phyloP scores from a whole-genome alignment of 805 yeast species.

The Clavispora asparagi region DNA sequence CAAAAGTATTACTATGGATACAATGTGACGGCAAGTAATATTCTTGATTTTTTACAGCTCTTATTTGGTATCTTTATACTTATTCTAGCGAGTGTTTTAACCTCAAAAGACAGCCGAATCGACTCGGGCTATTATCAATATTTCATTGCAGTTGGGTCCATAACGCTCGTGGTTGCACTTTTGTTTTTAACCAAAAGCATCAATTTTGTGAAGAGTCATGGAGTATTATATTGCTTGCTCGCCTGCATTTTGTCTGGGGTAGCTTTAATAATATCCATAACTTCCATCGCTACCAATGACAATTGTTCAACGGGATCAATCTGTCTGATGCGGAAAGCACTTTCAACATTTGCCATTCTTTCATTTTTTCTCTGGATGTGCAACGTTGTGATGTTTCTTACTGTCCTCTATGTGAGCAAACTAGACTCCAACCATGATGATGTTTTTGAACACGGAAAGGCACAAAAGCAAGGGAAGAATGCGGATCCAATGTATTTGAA shows the following conservation, averaged over 20 bases:
- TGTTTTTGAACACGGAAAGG: background rate
- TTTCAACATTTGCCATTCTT: constrained; percentile 32
- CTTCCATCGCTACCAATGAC: constrained; percentile 21
- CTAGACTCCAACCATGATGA: constrained; percentile 26
- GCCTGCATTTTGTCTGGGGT: constrained; percentile 30
- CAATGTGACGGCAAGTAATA: constrained; percentile 22
- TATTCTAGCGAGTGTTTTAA: constrained; percentile 21
- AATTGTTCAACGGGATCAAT: constrained; percentile 15
- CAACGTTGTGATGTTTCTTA: constrained; percentile 32
- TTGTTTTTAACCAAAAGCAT: constrained; percentile 33
- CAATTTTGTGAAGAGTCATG: constrained; percentile 35
- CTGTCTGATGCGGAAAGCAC: constrained; percentile 31
- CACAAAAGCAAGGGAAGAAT: background rate
- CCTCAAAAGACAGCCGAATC: constrained; percentile 18
- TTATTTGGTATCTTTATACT: constrained; percentile 24
- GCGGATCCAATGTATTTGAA: background rate
- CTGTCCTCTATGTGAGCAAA: constrained; percentile 34
- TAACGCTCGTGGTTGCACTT: constrained; percentile 29
- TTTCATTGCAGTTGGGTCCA: constrained; percentile 31
- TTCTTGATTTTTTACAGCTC: constrained; percentile 29
- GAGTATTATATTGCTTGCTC: constrained; percentile 34
- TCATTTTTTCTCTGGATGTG: constrained; percentile 36
- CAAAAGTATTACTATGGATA: constrained; percentile 1
- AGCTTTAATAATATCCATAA: constrained; percentile 27
- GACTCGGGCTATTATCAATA: constrained; percentile 27